Conservation (phyloP, 2,329 filamentous ascomycete species). For the Blumeria hordei region DNA sequence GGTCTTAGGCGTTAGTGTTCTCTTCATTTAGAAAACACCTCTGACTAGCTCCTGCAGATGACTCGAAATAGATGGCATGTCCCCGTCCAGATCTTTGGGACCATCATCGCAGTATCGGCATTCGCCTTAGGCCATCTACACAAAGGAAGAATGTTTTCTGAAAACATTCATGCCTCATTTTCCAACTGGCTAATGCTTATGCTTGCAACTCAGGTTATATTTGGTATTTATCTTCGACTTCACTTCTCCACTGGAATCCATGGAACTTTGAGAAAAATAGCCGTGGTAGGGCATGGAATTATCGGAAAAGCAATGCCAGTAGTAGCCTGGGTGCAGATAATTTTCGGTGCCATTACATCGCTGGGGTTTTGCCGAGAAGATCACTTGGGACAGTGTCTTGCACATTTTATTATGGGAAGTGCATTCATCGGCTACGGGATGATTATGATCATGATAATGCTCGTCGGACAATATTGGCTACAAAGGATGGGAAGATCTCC, state of each 20-base stretch:
- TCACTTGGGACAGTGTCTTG: conserved; percentile 74
- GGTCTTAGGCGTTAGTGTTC: conserved; percentile 57
- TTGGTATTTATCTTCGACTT: conserved; percentile 72
- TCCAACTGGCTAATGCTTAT: conserved; percentile 61
- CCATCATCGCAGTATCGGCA: conserved; percentile 52
- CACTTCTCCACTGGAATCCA: conserved; percentile 72
- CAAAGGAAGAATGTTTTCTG: conserved; percentile 63
- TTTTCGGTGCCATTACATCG: conserved; percentile 83
- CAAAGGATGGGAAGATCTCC: conserved; percentile 64
- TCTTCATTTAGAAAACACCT: neutral
- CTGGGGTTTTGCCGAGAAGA: conserved; percentile 84
- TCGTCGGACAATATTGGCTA: conserved; percentile 77
- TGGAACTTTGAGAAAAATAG: conserved; percentile 46
- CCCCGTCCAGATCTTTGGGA: conserved; percentile 55
- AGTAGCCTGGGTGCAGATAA: conserved; percentile 74
- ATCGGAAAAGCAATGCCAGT: conserved; percentile 74
- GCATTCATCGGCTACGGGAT: conserved; percentile 92
- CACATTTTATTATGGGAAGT: conserved; percentile 97
- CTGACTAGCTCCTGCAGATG: conserved; percentile 29
- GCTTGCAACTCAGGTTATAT: conserved; percentile 47
- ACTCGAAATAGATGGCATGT: conserved; percentile 86
- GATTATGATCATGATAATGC: conserved; percentile 58
- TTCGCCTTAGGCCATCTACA: conserved; percentile 86
- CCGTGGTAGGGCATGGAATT: conserved; percentile 53
- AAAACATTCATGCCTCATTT: conserved; percentile 62